Evolutionary conservation across 768 basidiomycete genomes (phyloP).

Genomic region (Peribolospora baueri): DNA sequence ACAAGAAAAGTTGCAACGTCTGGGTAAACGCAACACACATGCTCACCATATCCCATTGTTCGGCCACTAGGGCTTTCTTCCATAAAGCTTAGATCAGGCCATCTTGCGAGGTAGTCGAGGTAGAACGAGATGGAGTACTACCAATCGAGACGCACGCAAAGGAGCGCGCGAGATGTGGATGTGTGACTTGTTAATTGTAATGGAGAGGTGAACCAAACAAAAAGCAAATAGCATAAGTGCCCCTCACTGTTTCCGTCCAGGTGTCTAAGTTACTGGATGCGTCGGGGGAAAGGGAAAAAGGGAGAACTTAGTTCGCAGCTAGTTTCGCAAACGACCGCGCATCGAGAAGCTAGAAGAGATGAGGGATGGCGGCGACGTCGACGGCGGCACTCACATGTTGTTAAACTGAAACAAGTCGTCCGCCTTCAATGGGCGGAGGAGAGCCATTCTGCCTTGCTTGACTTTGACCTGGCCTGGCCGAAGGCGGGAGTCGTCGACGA

Average conservation of each 20-base stretch:
- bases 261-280: slow-evolving; percentile 77
- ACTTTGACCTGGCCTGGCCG: too few species aligned
- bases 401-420: slow-evolving; percentile 14
- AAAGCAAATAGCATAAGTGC: neutral
- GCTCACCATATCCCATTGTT: slow-evolving; percentile 79
- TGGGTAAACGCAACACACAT: too few species aligned
- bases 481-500: too few species aligned
- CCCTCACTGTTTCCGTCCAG: slow-evolving; percentile 83
- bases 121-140: slow-evolving; percentile 80
- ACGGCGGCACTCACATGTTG: slow-evolving; percentile 1
- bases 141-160: neutral
- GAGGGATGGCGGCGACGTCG: neutral
- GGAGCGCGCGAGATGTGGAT: neutral
- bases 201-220: neutral
- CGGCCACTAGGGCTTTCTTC: slow-evolving; percentile 57
- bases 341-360: too few species aligned
- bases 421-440: slow-evolving; percentile 12
- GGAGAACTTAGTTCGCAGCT: too few species aligned
- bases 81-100: slow-evolving; percentile 74
- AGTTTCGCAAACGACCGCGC: too few species aligned
- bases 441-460: slow-evolving; percentile 7
- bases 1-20: neutral
- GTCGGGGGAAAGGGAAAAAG: too few species aligned
- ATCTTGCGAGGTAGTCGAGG: slow-evolving; percentile 59
- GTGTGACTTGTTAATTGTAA: neutral